Percentiles rank a stretch among this genome's conserved stretches.
phyloP scores from a whole-genome alignment of 352 stramenopile species.

The Phytophthora pinifolia region DNA sequence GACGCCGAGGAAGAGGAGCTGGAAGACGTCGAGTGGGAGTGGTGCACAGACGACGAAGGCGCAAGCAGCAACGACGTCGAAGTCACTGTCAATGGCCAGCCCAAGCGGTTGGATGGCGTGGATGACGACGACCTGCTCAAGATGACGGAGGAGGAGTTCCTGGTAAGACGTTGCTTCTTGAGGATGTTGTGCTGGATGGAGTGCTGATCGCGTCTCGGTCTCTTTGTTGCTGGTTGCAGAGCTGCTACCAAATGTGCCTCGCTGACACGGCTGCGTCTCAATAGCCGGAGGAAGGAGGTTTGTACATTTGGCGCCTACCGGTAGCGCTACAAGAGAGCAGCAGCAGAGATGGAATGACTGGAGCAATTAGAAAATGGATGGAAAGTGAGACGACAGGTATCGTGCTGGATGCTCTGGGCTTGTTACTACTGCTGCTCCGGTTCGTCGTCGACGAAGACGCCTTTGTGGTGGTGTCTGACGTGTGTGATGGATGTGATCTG shows the following conservation, averaged over 20 bases:
- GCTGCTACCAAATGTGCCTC: conserved; percentile 72
- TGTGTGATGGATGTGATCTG: conserved; percentile 64
- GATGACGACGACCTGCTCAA: conserved; percentile 80
- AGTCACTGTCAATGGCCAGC: conserved; percentile 64
- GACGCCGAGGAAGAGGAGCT: conserved; percentile 79
- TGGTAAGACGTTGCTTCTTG: conserved; percentile 43
- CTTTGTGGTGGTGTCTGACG: conserved; percentile 49
- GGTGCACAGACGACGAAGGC: conserved; percentile 65
- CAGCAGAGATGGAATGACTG: conserved; percentile 6
- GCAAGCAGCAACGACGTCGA: conserved; percentile 43
- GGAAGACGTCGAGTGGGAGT: conserved; percentile 86
- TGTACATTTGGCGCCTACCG: conserved; percentile 23
- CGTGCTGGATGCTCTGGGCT: background rate
- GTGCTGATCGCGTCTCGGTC: background rate
- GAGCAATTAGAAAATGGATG: conserved; percentile 26
- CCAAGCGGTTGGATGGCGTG: conserved; percentile 64
- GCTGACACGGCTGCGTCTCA: conserved; percentile 24
- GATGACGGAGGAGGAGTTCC: conserved; percentile 86
- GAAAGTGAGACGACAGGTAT: conserved; percentile 14
- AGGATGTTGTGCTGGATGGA: background rate
- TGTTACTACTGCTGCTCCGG: conserved; percentile 11
- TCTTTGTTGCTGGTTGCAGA: conserved; percentile 32
- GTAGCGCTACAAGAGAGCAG: conserved; percentile 2
- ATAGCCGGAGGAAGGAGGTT: conserved; percentile 14
- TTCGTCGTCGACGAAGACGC: conserved; percentile 69